These are phyloP conservation scores for Pyrenula massariospora DNA, from an alignment of 495 filamentous ascomycete genomes.

Conservation along the genomic window DNA sequence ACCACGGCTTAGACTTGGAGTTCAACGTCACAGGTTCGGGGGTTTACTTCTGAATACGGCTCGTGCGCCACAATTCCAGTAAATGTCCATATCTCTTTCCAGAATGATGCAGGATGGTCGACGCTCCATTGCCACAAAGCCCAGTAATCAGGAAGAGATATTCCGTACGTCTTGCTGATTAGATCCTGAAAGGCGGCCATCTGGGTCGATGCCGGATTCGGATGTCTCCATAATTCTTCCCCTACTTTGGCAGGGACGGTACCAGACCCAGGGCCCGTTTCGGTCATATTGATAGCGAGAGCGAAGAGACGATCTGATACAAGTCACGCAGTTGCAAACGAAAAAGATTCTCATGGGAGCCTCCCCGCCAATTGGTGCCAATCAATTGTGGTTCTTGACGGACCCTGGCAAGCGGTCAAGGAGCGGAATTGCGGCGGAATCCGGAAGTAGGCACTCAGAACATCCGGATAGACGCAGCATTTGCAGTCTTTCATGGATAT, in stretches of 20 bases:
- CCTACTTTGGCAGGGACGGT: neutral
- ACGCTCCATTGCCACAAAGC: constrained; percentile 77
- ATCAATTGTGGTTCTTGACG: too few species aligned
- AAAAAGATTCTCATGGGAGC: too few species aligned
- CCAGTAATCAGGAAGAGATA: constrained; percentile 52
- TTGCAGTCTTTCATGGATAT: too few species aligned
- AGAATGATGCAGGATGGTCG: constrained; percentile 62
- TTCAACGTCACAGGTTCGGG: constrained; percentile 1
- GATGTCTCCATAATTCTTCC: constrained; percentile 59
- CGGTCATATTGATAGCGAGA: constrained; percentile 14
- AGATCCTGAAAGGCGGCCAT: constrained; percentile 60
- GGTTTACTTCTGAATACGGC: constrained; percentile 45
- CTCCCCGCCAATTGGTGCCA: too few species aligned
- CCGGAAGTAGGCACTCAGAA: too few species aligned
- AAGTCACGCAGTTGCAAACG: too few species aligned
- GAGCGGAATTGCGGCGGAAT: too few species aligned
- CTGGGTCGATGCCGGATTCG: constrained; percentile 50
- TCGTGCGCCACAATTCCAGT: constrained; percentile 59
- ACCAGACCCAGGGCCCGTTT: constrained; percentile 2
- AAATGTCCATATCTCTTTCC: constrained; percentile 78
- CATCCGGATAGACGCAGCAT: too few species aligned
- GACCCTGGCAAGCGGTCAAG: too few species aligned
- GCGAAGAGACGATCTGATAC: too few species aligned
- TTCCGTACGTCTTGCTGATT: constrained; percentile 53
- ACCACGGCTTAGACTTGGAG: constrained; percentile 5